Evolutionary conservation across 169 alveolate species (phyloP).

Genomic region (Eimeria zaria): DNA sequence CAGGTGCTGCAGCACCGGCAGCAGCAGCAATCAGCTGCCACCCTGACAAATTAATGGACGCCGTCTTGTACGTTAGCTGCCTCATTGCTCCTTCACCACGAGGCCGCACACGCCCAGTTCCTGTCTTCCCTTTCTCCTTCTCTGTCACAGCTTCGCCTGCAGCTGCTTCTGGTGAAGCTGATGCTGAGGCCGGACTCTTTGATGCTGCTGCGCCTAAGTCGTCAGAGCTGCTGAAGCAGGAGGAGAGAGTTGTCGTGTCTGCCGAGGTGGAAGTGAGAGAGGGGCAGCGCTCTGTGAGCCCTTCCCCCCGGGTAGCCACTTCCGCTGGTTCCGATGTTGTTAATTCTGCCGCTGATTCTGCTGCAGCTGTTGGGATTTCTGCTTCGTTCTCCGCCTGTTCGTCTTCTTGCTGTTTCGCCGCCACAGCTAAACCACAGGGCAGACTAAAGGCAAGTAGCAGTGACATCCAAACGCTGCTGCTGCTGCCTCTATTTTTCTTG

Average conservation of each 20-base stretch:
- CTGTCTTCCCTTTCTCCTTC: not conserved
- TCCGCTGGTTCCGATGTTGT: not conserved
- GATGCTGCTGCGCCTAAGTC: not conserved
- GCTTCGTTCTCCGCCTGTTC: not conserved
- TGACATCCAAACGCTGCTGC: conserved; percentile 26
- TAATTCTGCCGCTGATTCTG: not conserved
- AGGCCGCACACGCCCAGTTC: not conserved
- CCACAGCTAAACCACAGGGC: conserved; percentile 34
- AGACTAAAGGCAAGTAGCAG: conserved; percentile 50
- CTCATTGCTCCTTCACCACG: conserved; percentile 35
- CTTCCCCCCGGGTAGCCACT: not conserved
- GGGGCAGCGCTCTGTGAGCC: conserved; percentile 20
- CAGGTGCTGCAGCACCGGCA: conserved; percentile 88
- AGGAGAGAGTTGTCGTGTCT: not conserved
- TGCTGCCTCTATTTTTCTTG: not conserved
- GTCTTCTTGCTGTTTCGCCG: conserved; percentile 28
- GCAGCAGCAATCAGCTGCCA: conserved; percentile 62
- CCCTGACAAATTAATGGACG: not conserved
- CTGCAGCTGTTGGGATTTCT: conserved; percentile 30
- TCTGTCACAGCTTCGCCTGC: not conserved
- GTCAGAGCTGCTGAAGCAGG: conserved; percentile 26
- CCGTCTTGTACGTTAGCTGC: conserved; percentile 43
- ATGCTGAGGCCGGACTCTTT: conserved; percentile 1
- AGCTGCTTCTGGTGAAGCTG: not conserved
- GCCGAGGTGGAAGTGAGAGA: conserved; percentile 24